Evolutionary conservation across 495 filamentous ascomycete species (phyloP).

Genomic region (Rhypophila decipiens): DNA sequence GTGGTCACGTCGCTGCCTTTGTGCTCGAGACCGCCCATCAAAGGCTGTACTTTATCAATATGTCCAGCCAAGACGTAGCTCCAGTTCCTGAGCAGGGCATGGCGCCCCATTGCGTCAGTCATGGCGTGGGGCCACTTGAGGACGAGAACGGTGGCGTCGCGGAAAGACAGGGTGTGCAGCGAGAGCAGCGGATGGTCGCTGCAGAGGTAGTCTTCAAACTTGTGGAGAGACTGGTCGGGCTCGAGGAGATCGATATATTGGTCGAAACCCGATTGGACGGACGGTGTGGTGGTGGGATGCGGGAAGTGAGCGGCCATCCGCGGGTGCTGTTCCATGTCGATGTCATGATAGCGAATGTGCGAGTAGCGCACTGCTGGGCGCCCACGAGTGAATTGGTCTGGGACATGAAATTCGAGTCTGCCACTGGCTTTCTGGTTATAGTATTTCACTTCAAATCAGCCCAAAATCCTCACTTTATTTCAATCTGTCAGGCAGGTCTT

Average conservation of each 20-base stretch:
- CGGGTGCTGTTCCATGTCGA: slow-evolving; percentile 28
- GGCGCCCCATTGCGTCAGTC: slow-evolving; percentile 39
- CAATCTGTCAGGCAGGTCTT: too few species aligned
- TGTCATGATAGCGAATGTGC: slow-evolving; percentile 19
- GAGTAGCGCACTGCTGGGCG: slow-evolving; percentile 34
- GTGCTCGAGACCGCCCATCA: slow-evolving; percentile 23
- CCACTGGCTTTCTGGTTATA: too few species aligned
- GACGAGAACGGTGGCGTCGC: slow-evolving; percentile 41
- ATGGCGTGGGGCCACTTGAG: slow-evolving; percentile 43
- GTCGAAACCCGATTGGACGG: slow-evolving; percentile 25
- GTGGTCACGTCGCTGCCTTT: slow-evolving; percentile 32
- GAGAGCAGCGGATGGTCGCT: slow-evolving; percentile 37
- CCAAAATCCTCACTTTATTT: too few species aligned
- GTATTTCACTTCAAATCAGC: too few species aligned
- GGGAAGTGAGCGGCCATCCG: slow-evolving; percentile 24
- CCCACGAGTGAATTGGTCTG: slow-evolving; percentile 28
- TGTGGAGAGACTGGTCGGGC: slow-evolving; percentile 15
- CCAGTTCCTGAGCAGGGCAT: slow-evolving; percentile 34
- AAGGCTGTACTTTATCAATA: slow-evolving; percentile 29
- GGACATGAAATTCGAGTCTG: slow-evolving; percentile 43
- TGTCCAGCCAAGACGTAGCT: slow-evolving; percentile 29
- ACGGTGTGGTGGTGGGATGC: slow-evolving; percentile 21
- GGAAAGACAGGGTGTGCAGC: slow-evolving; percentile 42
- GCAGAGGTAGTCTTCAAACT: too few species aligned
- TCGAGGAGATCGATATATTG: slow-evolving; percentile 10